Base-by-base conservation (phyloP, 2,329 filamentous ascomycete species). In the Ophiostoma australiae region DNA sequence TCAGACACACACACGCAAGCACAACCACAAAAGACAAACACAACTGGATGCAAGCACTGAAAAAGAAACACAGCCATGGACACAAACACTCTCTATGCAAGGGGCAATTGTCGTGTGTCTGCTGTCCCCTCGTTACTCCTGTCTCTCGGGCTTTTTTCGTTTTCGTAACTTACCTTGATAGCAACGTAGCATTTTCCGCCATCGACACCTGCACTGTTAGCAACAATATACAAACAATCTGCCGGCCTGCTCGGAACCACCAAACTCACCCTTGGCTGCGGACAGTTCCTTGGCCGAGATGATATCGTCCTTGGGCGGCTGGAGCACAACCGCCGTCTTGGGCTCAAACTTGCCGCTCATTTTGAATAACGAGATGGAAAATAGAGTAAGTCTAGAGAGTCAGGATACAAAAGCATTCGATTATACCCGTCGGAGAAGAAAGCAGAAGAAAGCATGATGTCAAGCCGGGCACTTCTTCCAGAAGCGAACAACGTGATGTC, bases 301-400 rank as follows among this genome's bases (percentile, higher is more conserved):
- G 52, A 87, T 86, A 77, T 97, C 94, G 78, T 93, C 86, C 82
- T 96, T 98, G 17, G 95, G 95, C 52, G 93, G 90, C 72, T 90
- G 85, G 72, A 99, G 87, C 71, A 89, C 82, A 72, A 95, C 90
- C 3, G 91, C 86, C 37, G 83, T 82, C 81, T 95, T 96, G 63
- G 93, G 92, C 78, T 91, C 90, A 76, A 96, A 96, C 76, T 87
- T 90, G 74, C 84, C 86, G 73, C 84, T 79, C 86, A 89, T 89
- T 73, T 23, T 66, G 63, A 66, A 39, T 66, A 20, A 11, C 27
- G 20, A 6, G 7, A 31, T 31, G 58, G 15, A 13, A 63, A 13
- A 35, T 23, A 66, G n/a, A 10, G 20, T 15, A 8, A 27, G 5
- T 3, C 63, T 66, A 20, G 23, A 39, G 6, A 15, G 63, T 66